Conservation (phyloP, 169 alveolate genomes). For the Ichthyophthirius multifiliis region DNA sequence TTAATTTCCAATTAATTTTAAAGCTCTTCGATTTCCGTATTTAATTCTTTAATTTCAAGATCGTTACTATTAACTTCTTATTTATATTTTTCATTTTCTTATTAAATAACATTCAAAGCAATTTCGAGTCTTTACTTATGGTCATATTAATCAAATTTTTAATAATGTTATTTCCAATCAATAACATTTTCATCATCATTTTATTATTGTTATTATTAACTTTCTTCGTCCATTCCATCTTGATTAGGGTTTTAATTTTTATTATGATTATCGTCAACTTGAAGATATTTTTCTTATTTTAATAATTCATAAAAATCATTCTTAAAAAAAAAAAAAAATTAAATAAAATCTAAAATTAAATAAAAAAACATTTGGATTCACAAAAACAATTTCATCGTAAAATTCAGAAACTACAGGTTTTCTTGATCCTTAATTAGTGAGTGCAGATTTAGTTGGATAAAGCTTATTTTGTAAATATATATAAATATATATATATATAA, state of each 20-base stretch:
- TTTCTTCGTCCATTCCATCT: background rate
- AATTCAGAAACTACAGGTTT: conserved; percentile 40
- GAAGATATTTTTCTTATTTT: background rate
- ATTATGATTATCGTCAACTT: background rate
- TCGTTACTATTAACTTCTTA: background rate
- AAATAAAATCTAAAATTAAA: background rate
- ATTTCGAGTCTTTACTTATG: background rate
- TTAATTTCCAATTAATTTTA: background rate
- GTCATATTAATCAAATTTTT: background rate
- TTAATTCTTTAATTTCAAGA: background rate
- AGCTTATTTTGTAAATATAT: background rate
- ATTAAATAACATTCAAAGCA: background rate
- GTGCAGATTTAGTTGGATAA: background rate
- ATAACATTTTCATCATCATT: background rate
- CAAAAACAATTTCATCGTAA: conserved; percentile 38
- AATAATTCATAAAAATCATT: background rate
- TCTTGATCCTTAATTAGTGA: background rate
- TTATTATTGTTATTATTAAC: background rate
- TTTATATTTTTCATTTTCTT: background rate
- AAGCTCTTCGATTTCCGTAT: background rate
- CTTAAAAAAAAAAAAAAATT: background rate
- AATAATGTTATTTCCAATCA: conserved; percentile 3
- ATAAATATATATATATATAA: background rate
- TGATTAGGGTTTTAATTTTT: too few relatives aligned
- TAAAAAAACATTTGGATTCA: conserved; percentile 24